phyloP scores from a whole-genome alignment of 805 yeast genomes.

The Barnettozyma vustinii region DNA sequence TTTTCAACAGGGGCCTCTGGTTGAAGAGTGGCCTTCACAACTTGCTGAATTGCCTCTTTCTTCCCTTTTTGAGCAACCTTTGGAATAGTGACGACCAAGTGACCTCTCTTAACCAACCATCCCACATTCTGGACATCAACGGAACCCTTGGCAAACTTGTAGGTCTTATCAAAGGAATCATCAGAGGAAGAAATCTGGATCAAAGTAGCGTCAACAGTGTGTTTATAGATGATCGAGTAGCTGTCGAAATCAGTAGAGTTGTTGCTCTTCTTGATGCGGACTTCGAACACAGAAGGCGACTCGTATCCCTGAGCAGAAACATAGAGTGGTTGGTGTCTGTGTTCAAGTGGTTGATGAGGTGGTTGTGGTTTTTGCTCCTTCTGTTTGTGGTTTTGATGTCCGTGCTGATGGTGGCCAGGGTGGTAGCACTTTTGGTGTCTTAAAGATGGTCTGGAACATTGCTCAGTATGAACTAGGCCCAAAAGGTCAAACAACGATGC shows the following conservation, averaged over 20 bases:
- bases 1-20: not conserved
- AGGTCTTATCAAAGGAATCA: conserved; percentile 16
- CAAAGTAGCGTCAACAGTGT: conserved; percentile 6
- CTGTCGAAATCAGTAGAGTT: conserved; percentile 11
- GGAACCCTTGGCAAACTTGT: conserved; percentile 9
- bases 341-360: not conserved
- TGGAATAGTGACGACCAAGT: conserved; percentile 17
- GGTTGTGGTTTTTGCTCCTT: not conserved
- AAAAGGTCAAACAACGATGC: conserved; percentile 6
- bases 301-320: conserved; percentile 8
- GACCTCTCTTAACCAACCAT: conserved; percentile 13
- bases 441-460: not conserved
- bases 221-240: conserved; percentile 16
- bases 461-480: conserved; percentile 2
- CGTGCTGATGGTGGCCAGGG: not conserved
- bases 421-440: not conserved
- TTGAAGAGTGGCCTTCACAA: not conserved
- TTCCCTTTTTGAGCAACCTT: conserved; percentile 1
- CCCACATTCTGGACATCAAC: conserved; percentile 13
- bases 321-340: conserved; percentile 1
- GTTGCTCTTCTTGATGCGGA: conserved; percentile 15
- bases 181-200: conserved; percentile 11
- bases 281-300: conserved; percentile 5
- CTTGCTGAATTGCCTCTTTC: not conserved
- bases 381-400: not conserved